Evolutionary conservation across 2,329 filamentous ascomycete genomes (phyloP), one percentile per base, ranked within the genome.

Genomic region (Ophiosphaerella korrae): DNA sequence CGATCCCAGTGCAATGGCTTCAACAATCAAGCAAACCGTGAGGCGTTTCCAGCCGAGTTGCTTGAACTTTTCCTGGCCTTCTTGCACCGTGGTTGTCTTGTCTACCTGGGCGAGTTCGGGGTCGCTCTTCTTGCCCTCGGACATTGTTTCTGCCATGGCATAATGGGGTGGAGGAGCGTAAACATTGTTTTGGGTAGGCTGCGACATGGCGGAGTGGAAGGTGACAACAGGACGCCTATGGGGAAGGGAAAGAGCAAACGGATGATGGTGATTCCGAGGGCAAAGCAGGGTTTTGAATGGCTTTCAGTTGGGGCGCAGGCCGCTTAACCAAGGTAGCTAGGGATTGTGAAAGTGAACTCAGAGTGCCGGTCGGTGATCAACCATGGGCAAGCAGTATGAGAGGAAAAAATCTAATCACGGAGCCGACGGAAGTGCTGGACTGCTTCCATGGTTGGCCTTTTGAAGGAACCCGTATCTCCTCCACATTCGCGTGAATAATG

Each of bases 31-130:
- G 48, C 79, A 77, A 16, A 80, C 67, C 1, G 78, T 80, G 33
- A 80, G 67, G 18, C 77, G 74, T 60, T 80, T 79, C 80, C 81
- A 83, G 43, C 80, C 74, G 23, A 81, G 67, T 13, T 66, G 63
- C 40, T 71, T 58, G 67, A 76, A 78, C 52, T 74, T 74, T 36
- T 68, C 69, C 12, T 69, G 67, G 23, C 72, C 72, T 50, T 74
- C 68, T 32, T 72, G 67, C 39, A 71, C 62, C 18, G 67, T 71
- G 36, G 65, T 45, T 2, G 63, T 60, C 52, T 67, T 64, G 39
- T 68, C 66, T 42, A 74, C 57, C 16, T 60, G 52, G 64, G 67
- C 59, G 35, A 68, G 57, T 42, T 72, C 68, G 9, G 63, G 65
- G 24, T 70, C 69, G 58, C 65, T 67, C 55, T 74, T 72, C 51